Base-by-base conservation (phyloP, 495 filamentous ascomycete species). In the Aspergillus steynii region DNA sequence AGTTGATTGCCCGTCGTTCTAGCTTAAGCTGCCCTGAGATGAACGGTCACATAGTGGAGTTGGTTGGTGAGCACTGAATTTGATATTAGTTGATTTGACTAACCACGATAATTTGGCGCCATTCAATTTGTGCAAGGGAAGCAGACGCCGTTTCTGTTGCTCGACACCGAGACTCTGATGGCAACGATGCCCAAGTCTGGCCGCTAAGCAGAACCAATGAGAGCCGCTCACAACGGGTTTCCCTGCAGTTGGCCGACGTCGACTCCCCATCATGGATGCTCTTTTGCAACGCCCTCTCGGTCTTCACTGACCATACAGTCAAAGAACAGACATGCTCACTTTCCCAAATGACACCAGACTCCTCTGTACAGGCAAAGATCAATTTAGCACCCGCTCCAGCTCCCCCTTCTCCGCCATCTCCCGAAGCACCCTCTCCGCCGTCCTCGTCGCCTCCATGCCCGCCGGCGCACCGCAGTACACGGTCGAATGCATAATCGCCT, bases 391-490 rank as follows among this genome's bases (percentile, higher is more conserved):
- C n/a, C 48, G 50, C 47, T 59, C 47, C 46, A 63, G 46, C 50
- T 65, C 66, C 32, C 63, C 63, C 14, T 52, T 56, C 55, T 50
- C 47, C 55, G 53, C 55, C 61, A 64, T 66, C 64, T 69, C 67
- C 7, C 50, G 59, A 0, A 69, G 29, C 10, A 50, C 45, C 49
- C 37, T 49, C 29, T 66, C 67, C 4, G 61, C 59, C 20, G 52
- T 61, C 51, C 47, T 65, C 53, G 78, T 80, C 6, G 74, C 83
- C 55, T 87, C 81, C 53, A 85, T 73, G 15, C 82, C 82, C 15
- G 83, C 82, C 10, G 84, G 84, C 20, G 84, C 71, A 12, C 84
- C 84, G 63, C 82, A 83, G 64, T 86, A 86, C 27, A 74, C 77
- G 6, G 77, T 77, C 28, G 77, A 78, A 60, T 86, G 59, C 46